Evolutionary conservation across 164 flowering plant genomes (phyloP).

Genomic region (Vitis rupestris): DNA sequence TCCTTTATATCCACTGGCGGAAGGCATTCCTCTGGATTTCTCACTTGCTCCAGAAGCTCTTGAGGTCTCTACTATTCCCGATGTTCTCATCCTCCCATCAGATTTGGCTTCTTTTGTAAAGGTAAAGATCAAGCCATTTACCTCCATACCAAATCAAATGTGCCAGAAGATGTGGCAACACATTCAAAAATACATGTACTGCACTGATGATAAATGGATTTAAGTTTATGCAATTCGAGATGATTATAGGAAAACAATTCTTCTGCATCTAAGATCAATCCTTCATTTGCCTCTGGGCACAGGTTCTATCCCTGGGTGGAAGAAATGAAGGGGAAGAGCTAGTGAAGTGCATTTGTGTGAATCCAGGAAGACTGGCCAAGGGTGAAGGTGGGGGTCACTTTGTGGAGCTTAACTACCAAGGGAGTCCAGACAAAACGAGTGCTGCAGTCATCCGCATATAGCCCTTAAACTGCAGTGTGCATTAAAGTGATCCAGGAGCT

Average conservation of each 20-base stretch:
- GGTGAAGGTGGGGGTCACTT: conserved; percentile 95
- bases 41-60: conserved; percentile 86
- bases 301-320: conserved; percentile 62
- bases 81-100: conserved; percentile 83
- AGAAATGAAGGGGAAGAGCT: conserved; percentile 41
- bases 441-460: conserved; percentile 79
- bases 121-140: conserved; percentile 34
- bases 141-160: neutral
- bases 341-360: conserved; percentile 67
- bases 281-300: neutral
- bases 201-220: neutral
- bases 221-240: neutral
- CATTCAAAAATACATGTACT: neutral
- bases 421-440: conserved; percentile 43
- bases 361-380: conserved; percentile 92
- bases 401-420: conserved; percentile 65
- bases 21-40: conserved; percentile 78
- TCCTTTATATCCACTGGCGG: conserved; percentile 91
- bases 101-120: conserved; percentile 85
- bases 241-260: neutral
- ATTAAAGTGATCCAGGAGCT: too few species aligned
- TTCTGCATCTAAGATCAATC: neutral
- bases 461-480: neutral
- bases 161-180: neutral
- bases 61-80: conserved; percentile 59